Percentiles rank a stretch among this genome's conserved stretches.
phyloP scores from a whole-genome alignment of 1,139 yeast species.

The Protomyces inundatus region DNA sequence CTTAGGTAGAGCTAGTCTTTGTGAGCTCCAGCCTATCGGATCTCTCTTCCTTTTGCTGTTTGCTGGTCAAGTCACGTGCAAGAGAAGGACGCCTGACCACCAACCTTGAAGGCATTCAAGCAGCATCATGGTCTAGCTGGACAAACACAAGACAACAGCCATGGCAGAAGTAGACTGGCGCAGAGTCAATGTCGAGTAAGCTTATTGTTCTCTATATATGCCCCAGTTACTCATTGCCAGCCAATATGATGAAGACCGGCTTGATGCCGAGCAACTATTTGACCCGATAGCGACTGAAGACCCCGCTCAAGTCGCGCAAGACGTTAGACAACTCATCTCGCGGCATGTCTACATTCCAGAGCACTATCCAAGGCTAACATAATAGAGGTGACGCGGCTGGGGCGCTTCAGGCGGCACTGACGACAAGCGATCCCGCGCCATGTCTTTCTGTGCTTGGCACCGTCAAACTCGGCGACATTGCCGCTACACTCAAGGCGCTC shows the following conservation, averaged over 20 bases:
- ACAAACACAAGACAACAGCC: neutral
- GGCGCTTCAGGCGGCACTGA: slow-evolving; percentile 6
- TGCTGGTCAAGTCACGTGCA: too few relatives aligned
- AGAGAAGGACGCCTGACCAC: too few relatives aligned
- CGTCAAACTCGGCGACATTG: slow-evolving; percentile 68
- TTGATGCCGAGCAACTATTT: slow-evolving; percentile 10
- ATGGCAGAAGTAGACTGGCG: slow-evolving; percentile 26
- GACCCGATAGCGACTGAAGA: slow-evolving; percentile 1
- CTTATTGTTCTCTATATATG: neutral
- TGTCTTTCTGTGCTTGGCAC: slow-evolving; percentile 62
- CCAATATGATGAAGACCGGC: slow-evolving; percentile 21
- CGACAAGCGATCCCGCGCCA: slow-evolving; percentile 15
- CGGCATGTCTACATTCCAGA: neutral
- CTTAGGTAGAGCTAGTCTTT: too few relatives aligned
- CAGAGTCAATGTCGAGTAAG: slow-evolving; percentile 17
- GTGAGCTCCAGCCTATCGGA: too few relatives aligned
- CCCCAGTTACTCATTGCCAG: neutral
- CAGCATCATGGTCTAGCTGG: too few relatives aligned
- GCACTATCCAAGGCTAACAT: neutral
- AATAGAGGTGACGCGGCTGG: slow-evolving; percentile 17
- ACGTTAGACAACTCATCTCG: slow-evolving; percentile 17
- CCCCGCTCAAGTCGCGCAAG: slow-evolving; percentile 18
- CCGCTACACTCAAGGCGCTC: slow-evolving; percentile 55
- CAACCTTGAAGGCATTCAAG: too few relatives aligned
- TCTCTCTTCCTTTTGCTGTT: too few relatives aligned